Percentiles rank a stretch among this genome's conserved stretches.
Evolutionary conservation across 352 stramenopile genomes (phyloP).

Genomic region (Phytophthora ramorum): DNA sequence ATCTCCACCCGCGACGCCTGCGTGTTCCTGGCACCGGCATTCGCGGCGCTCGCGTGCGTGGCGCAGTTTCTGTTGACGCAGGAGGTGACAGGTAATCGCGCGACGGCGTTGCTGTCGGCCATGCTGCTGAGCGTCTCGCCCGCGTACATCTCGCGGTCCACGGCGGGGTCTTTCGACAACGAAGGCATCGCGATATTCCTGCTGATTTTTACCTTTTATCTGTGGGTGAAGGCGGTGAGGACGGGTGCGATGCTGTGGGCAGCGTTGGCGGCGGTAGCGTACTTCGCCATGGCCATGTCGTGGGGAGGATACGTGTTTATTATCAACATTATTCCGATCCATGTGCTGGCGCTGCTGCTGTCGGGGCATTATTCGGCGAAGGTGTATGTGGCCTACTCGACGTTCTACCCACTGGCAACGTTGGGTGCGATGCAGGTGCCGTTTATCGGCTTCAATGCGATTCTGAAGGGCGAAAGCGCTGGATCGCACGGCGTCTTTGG

Average conservation of each 20-base stretch:
- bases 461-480: constrained; percentile 84
- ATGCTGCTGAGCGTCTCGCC: constrained; percentile 96
- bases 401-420: constrained; percentile 97
- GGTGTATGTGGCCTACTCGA: constrained; percentile 97
- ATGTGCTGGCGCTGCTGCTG: constrained; percentile 93
- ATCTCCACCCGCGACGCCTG: constrained; percentile 86
- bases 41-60: constrained; percentile 85
- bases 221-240: constrained; percentile 92
- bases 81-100: constrained; percentile 69
- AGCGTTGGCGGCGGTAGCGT: constrained; percentile 79
- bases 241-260: constrained; percentile 83
- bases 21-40: constrained; percentile 91
- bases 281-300: constrained; percentile 97
- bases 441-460: constrained; percentile 97
- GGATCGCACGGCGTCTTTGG: constrained; percentile 94
- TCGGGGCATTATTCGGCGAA: constrained; percentile 91
- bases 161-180: constrained; percentile 99
- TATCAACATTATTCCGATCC: constrained; percentile 98
- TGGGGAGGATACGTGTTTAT: constrained; percentile 99
- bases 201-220: constrained; percentile 97
- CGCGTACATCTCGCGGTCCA: constrained; percentile 97
- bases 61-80: constrained; percentile 90
- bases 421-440: constrained; percentile 97
- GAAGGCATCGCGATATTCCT: constrained; percentile 98
- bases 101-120: constrained; percentile 88